Conservation (phyloP, 371 early-diverging fungal genomes). For the Mortierella sp. region DNA sequence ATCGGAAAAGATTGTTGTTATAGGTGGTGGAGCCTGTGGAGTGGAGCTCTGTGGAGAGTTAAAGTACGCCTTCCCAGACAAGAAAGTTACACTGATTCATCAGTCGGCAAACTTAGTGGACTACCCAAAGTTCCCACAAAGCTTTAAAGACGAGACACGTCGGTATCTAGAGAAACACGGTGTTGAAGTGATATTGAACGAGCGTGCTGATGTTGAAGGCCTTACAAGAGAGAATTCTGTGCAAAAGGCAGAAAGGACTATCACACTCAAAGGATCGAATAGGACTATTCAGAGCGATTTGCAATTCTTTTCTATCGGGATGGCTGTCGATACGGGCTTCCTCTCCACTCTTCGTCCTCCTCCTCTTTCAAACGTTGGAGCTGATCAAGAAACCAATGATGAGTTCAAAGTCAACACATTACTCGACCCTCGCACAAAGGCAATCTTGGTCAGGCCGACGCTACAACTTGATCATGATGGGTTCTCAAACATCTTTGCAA, state of each 20-base stretch:
- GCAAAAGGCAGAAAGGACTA: slow-evolving; percentile 54
- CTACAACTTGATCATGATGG: slow-evolving; percentile 72
- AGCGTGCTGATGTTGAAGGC: slow-evolving; percentile 60
- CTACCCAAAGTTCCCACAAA: slow-evolving; percentile 57
- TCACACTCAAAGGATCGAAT: slow-evolving; percentile 56
- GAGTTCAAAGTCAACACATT: slow-evolving; percentile 13
- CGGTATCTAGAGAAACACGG: slow-evolving; percentile 68
- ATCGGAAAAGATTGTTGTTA: slow-evolving; percentile 67
- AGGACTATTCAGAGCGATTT: slow-evolving; percentile 59
- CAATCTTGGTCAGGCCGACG: slow-evolving; percentile 69
- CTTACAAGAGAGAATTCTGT: slow-evolving; percentile 35
- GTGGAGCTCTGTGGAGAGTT: slow-evolving; percentile 76
- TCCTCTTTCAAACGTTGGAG: not conserved
- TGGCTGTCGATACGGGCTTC: slow-evolving; percentile 57
- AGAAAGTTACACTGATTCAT: slow-evolving; percentile 66
- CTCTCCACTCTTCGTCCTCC: slow-evolving; percentile 60
- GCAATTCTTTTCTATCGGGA: slow-evolving; percentile 64
- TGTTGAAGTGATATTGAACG: slow-evolving; percentile 74
- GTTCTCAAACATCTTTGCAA: slow-evolving; percentile 73
- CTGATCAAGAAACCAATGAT: not conserved
- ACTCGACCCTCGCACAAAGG: slow-evolving; percentile 53
- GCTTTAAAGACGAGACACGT: slow-evolving; percentile 64
- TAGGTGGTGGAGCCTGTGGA: slow-evolving; percentile 80
- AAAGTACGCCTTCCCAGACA: slow-evolving; percentile 59
- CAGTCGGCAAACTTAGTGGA: slow-evolving; percentile 56